Base-by-base conservation (phyloP, 352 stramenopile genomes). In the Proteromonas lacertae region DNA sequence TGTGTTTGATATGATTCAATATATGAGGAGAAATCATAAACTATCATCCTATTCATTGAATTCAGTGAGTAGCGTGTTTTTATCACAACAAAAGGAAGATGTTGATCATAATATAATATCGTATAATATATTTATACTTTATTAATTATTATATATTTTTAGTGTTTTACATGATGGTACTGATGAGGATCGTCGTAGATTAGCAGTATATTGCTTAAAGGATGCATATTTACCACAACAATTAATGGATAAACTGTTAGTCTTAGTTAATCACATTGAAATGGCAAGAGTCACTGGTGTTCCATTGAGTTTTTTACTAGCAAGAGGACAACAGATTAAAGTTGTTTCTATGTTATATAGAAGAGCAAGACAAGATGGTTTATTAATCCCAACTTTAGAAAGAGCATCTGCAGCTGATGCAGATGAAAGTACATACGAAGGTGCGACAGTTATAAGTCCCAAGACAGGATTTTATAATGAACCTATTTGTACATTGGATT, bases 11-110 rank as follows among this genome's bases (percentile, higher is more conserved):
- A 66, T 98, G 55, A 60, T 96, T 21, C 77, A 78, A 13, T 95
- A 96, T 59, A 94, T 99, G 76, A 78, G 83, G n/a, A 69, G 87
- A 12, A 95, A 91, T 51, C 82, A 97, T 55, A 92, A 96, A 51
- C 59, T 99, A 12, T 90, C 66, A 35, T 93, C 75, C 25, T 99
- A 97, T 55, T 86, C 79, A n/a, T 51, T 97, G 7, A 99, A 99
- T 52, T 80, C 72, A 28, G 87, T 99, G 4, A 94, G 78, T 50
- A 64, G 80, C 12, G 69, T 90, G 32, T 96, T 93, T 46, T 50
- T 99, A 1, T 73, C 74, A 0, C 76, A 95, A 44, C 82, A 96
- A 46, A 97, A 99, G 52, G 87, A 99, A 57, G 86, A 99, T 56
- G 86, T 99, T 7, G 83, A 93, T 34, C 80, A 99, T 51, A 84